Base-by-base conservation (phyloP, 257 asterid species). In the Forsythia viridissima region DNA sequence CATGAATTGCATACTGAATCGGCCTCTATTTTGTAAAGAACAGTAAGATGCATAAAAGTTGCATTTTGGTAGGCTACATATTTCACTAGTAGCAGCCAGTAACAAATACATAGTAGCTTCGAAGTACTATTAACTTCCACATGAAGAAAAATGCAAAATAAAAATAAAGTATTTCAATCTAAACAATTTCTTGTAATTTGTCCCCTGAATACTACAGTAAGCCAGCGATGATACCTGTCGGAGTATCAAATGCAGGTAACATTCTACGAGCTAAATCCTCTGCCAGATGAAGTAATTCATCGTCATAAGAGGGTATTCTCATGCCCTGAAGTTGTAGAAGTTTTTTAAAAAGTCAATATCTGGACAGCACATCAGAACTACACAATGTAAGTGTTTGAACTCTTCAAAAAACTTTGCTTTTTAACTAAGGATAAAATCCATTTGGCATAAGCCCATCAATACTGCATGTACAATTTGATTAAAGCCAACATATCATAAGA, bases 201-300 rank as follows among this genome's bases (percentile, higher is more conserved):
- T 48, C 59, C 18, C 70, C 21, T 59, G 76, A 72, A 78, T 72
- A 74, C 43, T 73, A 79, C 9, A 40, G 15, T 10, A 70, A 76
- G n/a, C 52, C 72, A 71, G 71, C 72, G 78, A 76, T 38, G 76
- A 67, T 87, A 96, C 99, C 98, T 85, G 99, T 92, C 66, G 99
- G 99, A 80, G 99, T 96, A 86, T 96, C 99, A 85, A 96, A 96
- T 48, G 99, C 98, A 82, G 99, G 97, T 82, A 96, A 85, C 92
- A 96, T 87, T 82, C 99, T 92, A 75, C 93, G 88, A 74, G 86
- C 98, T 82, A 96, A 87, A 88, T 96, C 99, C 85, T 89, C 96
- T 10, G 99, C 99, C 89, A 96, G 84, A 90, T 89, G 85, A 80
- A 96, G 97, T 74, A 96, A 89, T 59, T 93, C 98, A 80, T 89